Evolutionary conservation across 2,329 filamentous ascomycete genomes (phyloP).

Genomic region (Venturia oleaginea): DNA sequence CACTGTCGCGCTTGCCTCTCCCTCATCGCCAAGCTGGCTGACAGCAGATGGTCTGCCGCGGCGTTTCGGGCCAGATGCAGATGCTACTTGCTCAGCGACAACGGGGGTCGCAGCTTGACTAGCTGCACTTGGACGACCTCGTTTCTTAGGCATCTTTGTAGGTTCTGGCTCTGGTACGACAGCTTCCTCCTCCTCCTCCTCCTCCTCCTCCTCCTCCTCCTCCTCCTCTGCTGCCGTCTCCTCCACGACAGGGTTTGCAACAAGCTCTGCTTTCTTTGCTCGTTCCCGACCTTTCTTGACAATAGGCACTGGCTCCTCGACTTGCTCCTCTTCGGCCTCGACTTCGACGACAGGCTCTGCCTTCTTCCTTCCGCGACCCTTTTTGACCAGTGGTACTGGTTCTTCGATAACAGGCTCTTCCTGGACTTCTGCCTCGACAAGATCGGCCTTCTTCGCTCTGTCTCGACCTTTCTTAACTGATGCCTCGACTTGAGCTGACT

Average conservation of each 20-base stretch:
- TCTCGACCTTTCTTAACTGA: constrained; percentile 1
- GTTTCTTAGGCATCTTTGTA: neutral
- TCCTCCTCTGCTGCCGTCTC: neutral
- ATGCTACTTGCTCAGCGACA: neutral
- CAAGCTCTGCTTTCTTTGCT: neutral
- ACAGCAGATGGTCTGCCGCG: neutral
- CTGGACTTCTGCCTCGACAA: neutral
- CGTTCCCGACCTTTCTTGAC: constrained; percentile 9
- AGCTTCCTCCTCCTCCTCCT: neutral
- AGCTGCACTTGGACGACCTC: neutral
- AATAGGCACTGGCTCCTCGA: neutral
- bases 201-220: too few relatives aligned
- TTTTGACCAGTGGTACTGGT: neutral
- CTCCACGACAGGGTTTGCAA: neutral
- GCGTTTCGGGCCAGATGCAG: neutral
- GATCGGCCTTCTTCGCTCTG: neutral
- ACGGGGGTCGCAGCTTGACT: neutral
- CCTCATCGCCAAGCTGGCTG: neutral
- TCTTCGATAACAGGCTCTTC: neutral
- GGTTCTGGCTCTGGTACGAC: neutral
- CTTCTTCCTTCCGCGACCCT: neutral
- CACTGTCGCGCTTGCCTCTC: neutral
- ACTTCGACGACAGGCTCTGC: constrained; percentile 5
- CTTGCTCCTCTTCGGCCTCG: neutral
- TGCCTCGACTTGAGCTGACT: neutral